Evolutionary conservation across 2,329 filamentous ascomycete species (phyloP), one percentile per base, ranked within the genome.

Genomic region (Phialophora macrospora): DNA sequence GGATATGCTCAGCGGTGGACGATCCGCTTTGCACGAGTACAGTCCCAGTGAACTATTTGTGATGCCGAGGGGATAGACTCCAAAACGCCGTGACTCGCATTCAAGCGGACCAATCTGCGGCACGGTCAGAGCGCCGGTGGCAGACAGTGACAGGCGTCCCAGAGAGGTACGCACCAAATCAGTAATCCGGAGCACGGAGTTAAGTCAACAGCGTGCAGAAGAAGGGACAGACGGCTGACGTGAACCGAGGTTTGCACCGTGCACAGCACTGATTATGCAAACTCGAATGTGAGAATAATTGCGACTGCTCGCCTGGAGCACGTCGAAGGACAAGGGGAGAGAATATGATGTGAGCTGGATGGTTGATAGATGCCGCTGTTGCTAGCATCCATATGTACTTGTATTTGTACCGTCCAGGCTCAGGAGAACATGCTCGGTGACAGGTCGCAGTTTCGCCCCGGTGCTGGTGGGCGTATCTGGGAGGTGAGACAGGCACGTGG

Each of bases 401-500:
- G 58, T 59, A 59, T 60, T 60, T 52, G 58, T 52, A 60, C 28
- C 58, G 24, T 55, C 24, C 17, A 14, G 49, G 44, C 48, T 59
- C 46, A 48, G 44, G 32, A 60, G 55, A 57, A 41, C 38, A 44
- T n/a, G 38, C 17, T 44, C 17, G 38, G 38, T 44, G 26, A 22
- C 32, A 57, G n/a, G 32, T 44, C 32, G 14, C 11, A 38, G 3
- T 38, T 26, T 26, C 46, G 28, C 26, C 28, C 28, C 17, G 48
- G 32, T 14, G 24, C 7, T 38, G 28, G 30, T 22, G 34, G 49
- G 28, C 55, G 55, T 52, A 34, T 59, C 28, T 54, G 32, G 51
- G 44, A 55, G 62, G 52, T 68, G 65, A 68, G 65, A 68, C 65
- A 61, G 55, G 63, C 66, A 68, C 66, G 66, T 68, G 66, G 66